phyloP scores from a whole-genome alignment of 1,139 yeast genomes.

The Yamadazyma siamensis region DNA sequence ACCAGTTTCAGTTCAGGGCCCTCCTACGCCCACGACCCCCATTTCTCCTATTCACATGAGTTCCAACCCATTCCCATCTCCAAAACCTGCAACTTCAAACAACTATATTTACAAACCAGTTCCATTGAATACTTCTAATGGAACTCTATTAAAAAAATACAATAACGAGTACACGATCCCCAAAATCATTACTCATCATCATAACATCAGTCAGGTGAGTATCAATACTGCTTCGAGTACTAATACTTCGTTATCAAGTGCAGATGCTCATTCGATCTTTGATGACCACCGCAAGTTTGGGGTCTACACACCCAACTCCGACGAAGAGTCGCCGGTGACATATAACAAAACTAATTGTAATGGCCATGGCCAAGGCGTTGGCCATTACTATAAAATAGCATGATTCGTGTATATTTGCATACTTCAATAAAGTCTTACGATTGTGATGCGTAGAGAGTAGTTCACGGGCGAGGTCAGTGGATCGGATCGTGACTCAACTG shows the following conservation, averaged over 20 bases:
- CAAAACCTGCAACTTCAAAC: constrained; percentile 1
- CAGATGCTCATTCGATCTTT: constrained; percentile 24
- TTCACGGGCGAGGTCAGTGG: too few relatives aligned
- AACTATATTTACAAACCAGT: constrained; percentile 17
- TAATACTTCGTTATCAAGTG: constrained; percentile 23
- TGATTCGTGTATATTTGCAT: constrained; percentile 2
- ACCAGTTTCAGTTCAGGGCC: constrained; percentile 7
- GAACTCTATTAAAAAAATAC: constrained; percentile 9
- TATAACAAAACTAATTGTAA: too few relatives aligned
- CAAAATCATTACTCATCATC: constrained; percentile 15
- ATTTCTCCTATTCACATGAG: constrained; percentile 3
- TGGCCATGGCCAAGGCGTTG: too few relatives aligned
- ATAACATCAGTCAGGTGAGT: constrained; percentile 29
- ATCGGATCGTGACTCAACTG: too few relatives aligned
- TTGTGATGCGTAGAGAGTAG: too few relatives aligned
- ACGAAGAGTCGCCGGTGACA: constrained; percentile 27
- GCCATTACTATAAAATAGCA: too few relatives aligned
- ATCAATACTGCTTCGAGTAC: constrained; percentile 12
- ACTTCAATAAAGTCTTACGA: background rate
- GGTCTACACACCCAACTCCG: constrained; percentile 33
- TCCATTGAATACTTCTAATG: constrained; percentile 12
- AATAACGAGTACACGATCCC: constrained; percentile 7
- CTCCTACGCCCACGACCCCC: constrained; percentile 6
- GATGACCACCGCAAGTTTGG: constrained; percentile 28
- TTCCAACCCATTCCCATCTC: background rate